Percentiles rank a stretch among this genome's conserved stretches.
These are phyloP conservation scores for Candida chilensis DNA, from an alignment of 805 yeast species.

Conservation along the genomic window DNA sequence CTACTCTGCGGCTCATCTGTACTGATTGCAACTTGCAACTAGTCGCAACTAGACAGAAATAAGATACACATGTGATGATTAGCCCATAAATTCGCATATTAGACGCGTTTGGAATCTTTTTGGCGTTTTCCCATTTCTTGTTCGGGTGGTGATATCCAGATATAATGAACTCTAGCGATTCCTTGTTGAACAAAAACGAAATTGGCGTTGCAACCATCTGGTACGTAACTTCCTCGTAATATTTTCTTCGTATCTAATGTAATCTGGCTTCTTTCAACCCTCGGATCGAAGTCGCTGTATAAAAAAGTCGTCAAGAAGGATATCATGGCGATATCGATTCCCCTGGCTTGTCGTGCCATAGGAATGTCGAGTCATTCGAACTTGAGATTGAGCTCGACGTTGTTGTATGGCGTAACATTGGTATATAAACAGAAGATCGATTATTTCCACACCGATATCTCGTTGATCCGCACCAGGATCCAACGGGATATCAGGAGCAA, in stretches of 20 bases:
- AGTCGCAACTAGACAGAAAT: no score
- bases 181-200: neutral
- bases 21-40: no score
- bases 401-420: constrained; percentile 36
- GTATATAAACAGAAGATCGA: constrained; percentile 39
- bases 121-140: no score
- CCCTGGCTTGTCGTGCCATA: constrained; percentile 23
- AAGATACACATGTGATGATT: no score
- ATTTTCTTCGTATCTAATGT: neutral
- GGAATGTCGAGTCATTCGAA: constrained; percentile 9
- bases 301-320: constrained; percentile 19
- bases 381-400: constrained; percentile 23
- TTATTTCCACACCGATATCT: constrained; percentile 26
- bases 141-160: no score
- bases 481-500: no score
- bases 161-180: no score
- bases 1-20: no score
- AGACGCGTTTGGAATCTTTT: no score
- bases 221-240: constrained; percentile 6
- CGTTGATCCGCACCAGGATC: constrained; percentile 6
- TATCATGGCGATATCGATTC: constrained; percentile 27
- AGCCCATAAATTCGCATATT: no score
- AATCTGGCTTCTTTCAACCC: constrained; percentile 24
- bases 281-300: constrained; percentile 21
- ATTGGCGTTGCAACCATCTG: constrained; percentile 16